Conservation (phyloP, 306 rosid genomes). For the Bauhinia variegata region DNA sequence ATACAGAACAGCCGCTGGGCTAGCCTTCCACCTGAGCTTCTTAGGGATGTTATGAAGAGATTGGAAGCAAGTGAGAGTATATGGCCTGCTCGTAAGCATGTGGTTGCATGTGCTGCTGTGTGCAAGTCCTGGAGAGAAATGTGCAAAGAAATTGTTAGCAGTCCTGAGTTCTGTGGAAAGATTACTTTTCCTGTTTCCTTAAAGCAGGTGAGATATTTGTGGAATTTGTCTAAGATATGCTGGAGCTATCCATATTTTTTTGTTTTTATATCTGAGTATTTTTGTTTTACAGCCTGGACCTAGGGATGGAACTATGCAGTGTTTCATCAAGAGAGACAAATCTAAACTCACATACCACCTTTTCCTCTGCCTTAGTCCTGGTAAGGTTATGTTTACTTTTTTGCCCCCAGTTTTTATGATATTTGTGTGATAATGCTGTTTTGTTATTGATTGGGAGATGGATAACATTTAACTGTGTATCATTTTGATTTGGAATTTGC, state of each 20-base stretch:
- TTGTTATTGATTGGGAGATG: neutral
- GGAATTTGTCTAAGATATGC: constrained; percentile 11
- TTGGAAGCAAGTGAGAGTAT: constrained; percentile 82
- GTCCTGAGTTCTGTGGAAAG: constrained; percentile 78
- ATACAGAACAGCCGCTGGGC: constrained; percentile 81
- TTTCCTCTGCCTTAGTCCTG: constrained; percentile 87
- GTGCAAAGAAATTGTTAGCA: constrained; percentile 79
- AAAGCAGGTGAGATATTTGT: constrained; percentile 69
- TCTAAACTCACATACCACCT: constrained; percentile 85
- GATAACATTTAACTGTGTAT: neutral
- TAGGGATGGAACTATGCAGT: constrained; percentile 80
- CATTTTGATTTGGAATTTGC: too few relatives aligned
- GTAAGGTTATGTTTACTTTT: constrained; percentile 48
- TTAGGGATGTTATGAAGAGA: constrained; percentile 77
- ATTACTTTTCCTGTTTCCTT: constrained; percentile 85
- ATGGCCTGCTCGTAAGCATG: constrained; percentile 84
- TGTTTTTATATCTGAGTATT: neutral
- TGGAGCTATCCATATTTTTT: constrained; percentile 16
- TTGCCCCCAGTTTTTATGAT: constrained; percentile 5
- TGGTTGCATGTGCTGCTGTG: constrained; percentile 83
- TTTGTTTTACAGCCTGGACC: constrained; percentile 72
- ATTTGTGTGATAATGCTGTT: neutral
- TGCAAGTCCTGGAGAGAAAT: constrained; percentile 94
- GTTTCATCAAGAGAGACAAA: constrained; percentile 94
- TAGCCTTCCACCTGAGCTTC: constrained; percentile 83